A percentile compares a stretch with the other conserved stretches of the same genome.
Conservation (phyloP, 257 asterid species). For the Forsythia viridissima region DNA sequence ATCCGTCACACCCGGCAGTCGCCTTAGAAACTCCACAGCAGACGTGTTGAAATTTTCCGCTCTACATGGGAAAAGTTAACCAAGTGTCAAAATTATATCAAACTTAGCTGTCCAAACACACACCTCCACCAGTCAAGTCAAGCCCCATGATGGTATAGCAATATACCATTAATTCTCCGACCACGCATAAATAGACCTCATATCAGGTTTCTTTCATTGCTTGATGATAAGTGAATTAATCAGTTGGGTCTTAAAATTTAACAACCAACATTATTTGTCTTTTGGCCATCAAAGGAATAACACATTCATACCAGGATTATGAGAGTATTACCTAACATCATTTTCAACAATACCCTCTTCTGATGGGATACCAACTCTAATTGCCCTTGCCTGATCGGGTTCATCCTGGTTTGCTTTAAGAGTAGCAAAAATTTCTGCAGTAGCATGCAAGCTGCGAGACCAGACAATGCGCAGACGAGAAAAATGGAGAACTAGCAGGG, state of each 20-base stretch:
- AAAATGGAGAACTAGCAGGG: conserved; percentile 91
- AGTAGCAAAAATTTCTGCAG: conserved; percentile 80
- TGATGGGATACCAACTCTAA: conserved; percentile 93
- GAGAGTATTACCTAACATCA: conserved; percentile 66
- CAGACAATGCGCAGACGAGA: conserved; percentile 94
- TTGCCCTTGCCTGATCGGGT: conserved; percentile 95
- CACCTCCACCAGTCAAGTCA: not conserved
- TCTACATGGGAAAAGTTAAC: conserved; percentile 40
- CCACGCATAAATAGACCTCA: not conserved
- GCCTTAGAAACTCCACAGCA: conserved; percentile 89
- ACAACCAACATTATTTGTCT: not conserved
- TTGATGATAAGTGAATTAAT: not conserved
- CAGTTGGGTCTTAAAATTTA: not conserved
- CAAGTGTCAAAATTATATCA: conserved; percentile 5
- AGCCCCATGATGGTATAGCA: not conserved
- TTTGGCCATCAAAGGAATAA: conserved; percentile 1
- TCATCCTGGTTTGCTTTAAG: conserved; percentile 97
- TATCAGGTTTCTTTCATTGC: not conserved
- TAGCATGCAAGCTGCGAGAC: conserved; percentile 97
- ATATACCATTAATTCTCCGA: not conserved
- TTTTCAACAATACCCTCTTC: conserved; percentile 90
- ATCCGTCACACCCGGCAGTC: conserved; percentile 94
- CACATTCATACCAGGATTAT: conserved; percentile 9
- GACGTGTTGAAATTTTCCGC: conserved; percentile 92
- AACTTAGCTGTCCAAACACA: not conserved